phyloP scores from a whole-genome alignment of 768 basidiomycete genomes.

The Trametes coccinea region DNA sequence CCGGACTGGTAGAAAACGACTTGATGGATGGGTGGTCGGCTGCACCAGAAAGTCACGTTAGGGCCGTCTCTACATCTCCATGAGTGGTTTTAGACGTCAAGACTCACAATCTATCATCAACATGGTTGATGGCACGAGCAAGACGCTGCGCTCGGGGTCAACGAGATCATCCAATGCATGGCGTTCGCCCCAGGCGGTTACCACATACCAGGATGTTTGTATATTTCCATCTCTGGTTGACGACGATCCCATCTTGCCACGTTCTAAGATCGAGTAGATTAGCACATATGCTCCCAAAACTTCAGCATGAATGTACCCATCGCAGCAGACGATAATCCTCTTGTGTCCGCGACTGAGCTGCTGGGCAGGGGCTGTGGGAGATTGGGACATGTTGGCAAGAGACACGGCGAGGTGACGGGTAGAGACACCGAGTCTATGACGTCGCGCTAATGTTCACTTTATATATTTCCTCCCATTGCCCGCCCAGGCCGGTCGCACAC shows the following conservation, averaged over 20 bases:
- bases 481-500: no score
- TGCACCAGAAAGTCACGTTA: not conserved
- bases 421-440: not conserved
- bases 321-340: slow-evolving; percentile 72
- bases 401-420: not conserved
- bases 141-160: slow-evolving; percentile 26
- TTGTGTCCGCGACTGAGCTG: slow-evolving; percentile 39
- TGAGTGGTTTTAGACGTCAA: no score
- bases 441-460: not conserved
- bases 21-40: slow-evolving; percentile 31
- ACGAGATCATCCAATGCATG: not conserved
- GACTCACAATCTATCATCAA: slow-evolving; percentile 33
- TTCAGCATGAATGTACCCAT: slow-evolving; percentile 51
- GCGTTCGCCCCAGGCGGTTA: not conserved
- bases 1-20: slow-evolving; percentile 37
- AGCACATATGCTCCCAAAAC: not conserved
- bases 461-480: not conserved
- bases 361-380: not conserved
- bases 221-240: slow-evolving; percentile 32
- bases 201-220: slow-evolving; percentile 34
- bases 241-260: slow-evolving; percentile 61
- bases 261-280: slow-evolving; percentile 44
- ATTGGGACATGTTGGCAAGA: not conserved
- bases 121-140: slow-evolving; percentile 33
- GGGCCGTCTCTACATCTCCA: no score